Evolutionary conservation across 495 filamentous ascomycete species (phyloP), one percentile per base, ranked within the genome.

Genomic region (Lepidopterella palustris): DNA sequence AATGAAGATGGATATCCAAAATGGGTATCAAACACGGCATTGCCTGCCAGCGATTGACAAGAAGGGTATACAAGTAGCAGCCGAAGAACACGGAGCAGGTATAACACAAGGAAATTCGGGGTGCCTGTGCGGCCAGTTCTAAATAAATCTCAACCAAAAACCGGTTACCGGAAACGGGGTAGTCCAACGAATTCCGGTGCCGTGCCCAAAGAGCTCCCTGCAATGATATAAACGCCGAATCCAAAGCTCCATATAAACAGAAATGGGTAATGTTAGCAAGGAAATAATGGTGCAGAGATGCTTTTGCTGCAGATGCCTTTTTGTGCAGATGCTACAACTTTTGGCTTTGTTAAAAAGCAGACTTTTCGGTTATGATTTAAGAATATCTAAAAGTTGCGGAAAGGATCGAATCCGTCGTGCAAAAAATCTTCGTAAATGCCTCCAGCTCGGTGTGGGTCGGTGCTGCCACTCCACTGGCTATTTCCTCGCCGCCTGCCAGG

Each of bases 401-500:
- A 68, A 26, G 61, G 61, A 55, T 68, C 65, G 57, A 57, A 58
- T 11, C 45, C 51, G 48, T 62, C 58, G 13, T 50, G 58, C 48
- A 58, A 31, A 27, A 61, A 61, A 54, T 64, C 61, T 53, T 68
- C 65, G 39, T 64, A 64, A n/a, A 68, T 10, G n/a, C 58, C 65
- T 27, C 61, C 61, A 28, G 9, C 58, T 0, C 65, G 61, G 27
- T 64, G 53, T 18, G 52, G 28, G 24, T 69, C 66, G 53, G 55
- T 64, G 56, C 69, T 70, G 27, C 61, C 58, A 21, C 68, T 67
- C 55, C 67, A 62, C 53, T 69, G 66, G 49, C 60, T 66, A 28
- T 61, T 65, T 11, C 68, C 62, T 21, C 68, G 64, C 40, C 66
- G 39, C 23, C 58, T 57, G 20, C 60, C 66, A 32, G 31, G 64